Evolutionary conservation across 345 rosid genomes (phyloP).

Genomic region (Geranium rotundifolium): DNA sequence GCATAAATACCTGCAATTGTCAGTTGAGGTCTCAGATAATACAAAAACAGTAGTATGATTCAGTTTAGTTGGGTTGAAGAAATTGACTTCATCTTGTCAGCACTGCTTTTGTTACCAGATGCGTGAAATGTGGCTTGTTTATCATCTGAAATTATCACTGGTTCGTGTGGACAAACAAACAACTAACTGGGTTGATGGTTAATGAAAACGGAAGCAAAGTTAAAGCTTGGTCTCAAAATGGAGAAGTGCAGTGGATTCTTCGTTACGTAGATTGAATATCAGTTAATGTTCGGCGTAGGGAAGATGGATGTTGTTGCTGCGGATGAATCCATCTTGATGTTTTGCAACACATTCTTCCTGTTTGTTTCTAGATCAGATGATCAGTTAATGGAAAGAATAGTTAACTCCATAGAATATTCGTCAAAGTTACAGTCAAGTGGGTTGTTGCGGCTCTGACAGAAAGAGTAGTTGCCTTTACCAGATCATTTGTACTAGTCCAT

Average conservation of each 20-base stretch:
- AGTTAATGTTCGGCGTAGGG: not conserved
- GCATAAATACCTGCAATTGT: not conserved
- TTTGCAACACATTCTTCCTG: too few relatives aligned
- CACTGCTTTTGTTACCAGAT: not conserved
- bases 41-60: not conserved
- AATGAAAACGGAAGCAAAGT: not conserved
- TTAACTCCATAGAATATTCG: not conserved
- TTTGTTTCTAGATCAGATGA: not conserved
- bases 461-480: not conserved
- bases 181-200: not conserved
- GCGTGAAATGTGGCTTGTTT: not conserved
- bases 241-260: not conserved
- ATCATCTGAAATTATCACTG: too few relatives aligned
- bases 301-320: too few relatives aligned
- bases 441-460: not conserved
- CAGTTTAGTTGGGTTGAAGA: not conserved
- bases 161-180: not conserved
- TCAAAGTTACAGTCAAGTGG: not conserved
- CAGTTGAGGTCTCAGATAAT: not conserved
- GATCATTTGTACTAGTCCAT: not conserved
- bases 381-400: not conserved
- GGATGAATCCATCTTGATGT: too few relatives aligned
- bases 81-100: not conserved
- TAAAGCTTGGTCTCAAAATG: not conserved
- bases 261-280: not conserved